Conservation (phyloP, 2,329 filamentous ascomycete species). For the Aspergillus melleus region DNA sequence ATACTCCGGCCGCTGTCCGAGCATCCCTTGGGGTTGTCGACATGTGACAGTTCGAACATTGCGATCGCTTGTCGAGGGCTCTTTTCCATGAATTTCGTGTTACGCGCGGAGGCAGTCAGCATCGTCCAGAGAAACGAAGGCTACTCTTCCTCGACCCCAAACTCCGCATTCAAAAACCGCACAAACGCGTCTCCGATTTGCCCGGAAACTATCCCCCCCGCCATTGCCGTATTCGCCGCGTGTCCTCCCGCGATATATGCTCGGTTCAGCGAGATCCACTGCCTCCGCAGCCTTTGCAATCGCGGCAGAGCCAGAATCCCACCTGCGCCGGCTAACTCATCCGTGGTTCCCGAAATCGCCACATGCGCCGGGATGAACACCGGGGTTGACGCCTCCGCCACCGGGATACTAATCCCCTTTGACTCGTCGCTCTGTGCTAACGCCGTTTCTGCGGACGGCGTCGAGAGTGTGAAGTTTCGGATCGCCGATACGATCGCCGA, state of each 20-base stretch:
- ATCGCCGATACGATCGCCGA: conserved; percentile 45
- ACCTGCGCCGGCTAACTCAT: conserved; percentile 43
- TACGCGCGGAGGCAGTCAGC: too few relatives aligned
- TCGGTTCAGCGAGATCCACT: conserved; percentile 49
- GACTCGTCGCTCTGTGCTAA: conserved; percentile 23
- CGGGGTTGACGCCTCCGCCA: conserved; percentile 30
- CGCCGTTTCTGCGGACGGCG: conserved; percentile 39
- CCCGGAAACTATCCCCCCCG: conserved; percentile 31
- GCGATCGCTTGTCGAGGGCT: too few relatives aligned
- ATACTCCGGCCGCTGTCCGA: too few relatives aligned
- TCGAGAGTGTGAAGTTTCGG: conserved; percentile 39
- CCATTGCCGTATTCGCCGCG: conserved; percentile 29
- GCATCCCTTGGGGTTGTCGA: too few relatives aligned
- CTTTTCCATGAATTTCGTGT: too few relatives aligned
- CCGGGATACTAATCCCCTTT: conserved; percentile 35
- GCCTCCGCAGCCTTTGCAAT: conserved; percentile 46
- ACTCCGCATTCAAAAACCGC: conserved; percentile 46
- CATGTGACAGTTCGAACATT: too few relatives aligned
- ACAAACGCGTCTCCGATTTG: conserved; percentile 48
- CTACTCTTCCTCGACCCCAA: conserved; percentile 31
- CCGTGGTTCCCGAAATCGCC: conserved; percentile 38
- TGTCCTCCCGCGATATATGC: conserved; percentile 40
- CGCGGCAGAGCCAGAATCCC: conserved; percentile 43
- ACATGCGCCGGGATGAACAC: conserved; percentile 42
- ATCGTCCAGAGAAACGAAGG: too few relatives aligned